Base-by-base conservation (phyloP, 129 eudicot genomes). In the Dittrichia graveolens region DNA sequence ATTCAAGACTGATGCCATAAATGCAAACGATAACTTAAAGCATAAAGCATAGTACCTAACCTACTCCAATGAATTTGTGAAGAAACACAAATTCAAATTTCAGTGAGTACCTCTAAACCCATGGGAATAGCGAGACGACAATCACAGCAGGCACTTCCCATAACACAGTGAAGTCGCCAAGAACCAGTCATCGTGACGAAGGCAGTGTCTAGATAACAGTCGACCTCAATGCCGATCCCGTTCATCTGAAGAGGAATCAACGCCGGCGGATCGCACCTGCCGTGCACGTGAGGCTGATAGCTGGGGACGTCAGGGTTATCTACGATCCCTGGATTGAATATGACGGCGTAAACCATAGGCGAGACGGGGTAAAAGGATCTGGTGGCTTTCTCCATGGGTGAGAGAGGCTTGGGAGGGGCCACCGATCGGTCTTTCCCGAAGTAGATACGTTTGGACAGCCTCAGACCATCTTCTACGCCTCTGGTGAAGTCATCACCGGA, bases 231-330 rank as follows among this genome's bases (percentile, higher is more conserved):
- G 0, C 72, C 71, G 18, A 91, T 56, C 14, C 65, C 65, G 65
- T 85, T 85, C 95, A 91, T 88, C 83, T 91, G 97, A 8, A 91
- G 86, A 53, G 95, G 97, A 31, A 91, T 88, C 78, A 91, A 61
- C 34, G 97, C 97, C 14, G 97, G 95, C 3, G 97, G 91, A 65
- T 87, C 85, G 59, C 97, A 88, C 80, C 92, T 73, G 19, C 97
- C 97, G 65, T 87, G 90, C 67, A 91, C 97, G 69, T 91, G 81
- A 65, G 97, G 97, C 83, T 91, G 97, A 71, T 91, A 91, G 66
- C 97, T 91, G 15, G 97, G 97, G 9, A 88, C 84, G 49, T 91
- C 97, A 4, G 97, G 97, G 43, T 91, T 91, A 71, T 91, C 97
- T 0, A 91, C 97, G 35, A 85, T 73, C 4, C 77, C 85, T 7